phyloP scores from a whole-genome alignment of 2,329 filamentous ascomycete species.

The Xylariaceae sp. region DNA sequence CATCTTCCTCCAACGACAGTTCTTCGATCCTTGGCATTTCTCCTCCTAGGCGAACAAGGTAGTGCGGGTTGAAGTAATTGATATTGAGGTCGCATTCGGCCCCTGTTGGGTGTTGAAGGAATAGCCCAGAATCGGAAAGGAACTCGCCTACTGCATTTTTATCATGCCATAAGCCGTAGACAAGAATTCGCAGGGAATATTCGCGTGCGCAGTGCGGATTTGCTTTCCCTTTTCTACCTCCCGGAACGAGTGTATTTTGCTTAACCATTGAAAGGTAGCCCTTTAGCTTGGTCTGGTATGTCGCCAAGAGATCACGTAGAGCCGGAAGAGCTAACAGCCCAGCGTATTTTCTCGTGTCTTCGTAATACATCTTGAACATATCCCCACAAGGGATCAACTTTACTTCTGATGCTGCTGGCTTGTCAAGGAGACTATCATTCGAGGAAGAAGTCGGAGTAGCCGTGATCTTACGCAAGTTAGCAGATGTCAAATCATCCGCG shows the following conservation, averaged over 20 bases:
- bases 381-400: too few relatives aligned
- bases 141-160: neutral
- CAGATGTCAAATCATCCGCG: too few relatives aligned
- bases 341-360: too few relatives aligned
- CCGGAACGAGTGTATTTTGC: too few relatives aligned
- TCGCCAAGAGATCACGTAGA: too few relatives aligned
- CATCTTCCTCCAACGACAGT: neutral
- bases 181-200: neutral
- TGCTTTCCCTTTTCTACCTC: neutral
- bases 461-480: neutral
- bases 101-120: conserved; percentile 8
- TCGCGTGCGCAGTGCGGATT: neutral
- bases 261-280: too few relatives aligned
- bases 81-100: neutral
- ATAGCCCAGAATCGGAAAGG: neutral
- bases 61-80: conserved; percentile 12
- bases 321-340: too few relatives aligned
- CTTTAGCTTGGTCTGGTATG: too few relatives aligned
- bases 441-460: neutral
- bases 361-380: too few relatives aligned
- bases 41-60: neutral
- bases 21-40: conserved; percentile 4
- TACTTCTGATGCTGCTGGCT: too few relatives aligned
- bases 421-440: neutral
- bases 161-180: neutral